phyloP scores from a whole-genome alignment of 2,329 filamentous ascomycete species.

The Colletotrichum sp. region DNA sequence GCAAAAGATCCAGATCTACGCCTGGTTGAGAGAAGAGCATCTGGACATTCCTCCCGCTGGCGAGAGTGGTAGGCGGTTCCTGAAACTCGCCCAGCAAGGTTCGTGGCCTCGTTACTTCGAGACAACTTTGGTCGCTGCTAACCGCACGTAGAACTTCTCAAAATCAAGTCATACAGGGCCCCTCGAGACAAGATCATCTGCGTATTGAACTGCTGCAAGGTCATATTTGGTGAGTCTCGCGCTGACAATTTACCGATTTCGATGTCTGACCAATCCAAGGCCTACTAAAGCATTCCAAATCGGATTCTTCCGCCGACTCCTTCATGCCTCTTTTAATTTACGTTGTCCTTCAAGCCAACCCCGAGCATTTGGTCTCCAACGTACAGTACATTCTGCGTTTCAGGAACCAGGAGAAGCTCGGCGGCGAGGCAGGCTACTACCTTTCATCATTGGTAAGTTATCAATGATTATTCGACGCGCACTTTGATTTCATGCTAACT shows the following conservation, averaged over 20 bases:
- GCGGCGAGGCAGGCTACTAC: slow-evolving; percentile 98
- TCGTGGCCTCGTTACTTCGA: slow-evolving; percentile 20
- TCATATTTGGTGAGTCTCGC: slow-evolving; percentile 80
- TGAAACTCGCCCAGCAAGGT: slow-evolving; percentile 89
- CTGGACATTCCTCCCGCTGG: slow-evolving; percentile 87
- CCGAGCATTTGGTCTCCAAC: slow-evolving; percentile 94
- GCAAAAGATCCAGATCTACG: slow-evolving; percentile 96
- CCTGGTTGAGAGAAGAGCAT: slow-evolving; percentile 92
- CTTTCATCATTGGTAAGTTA: slow-evolving; percentile 81
- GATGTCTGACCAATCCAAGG: slow-evolving; percentile 49
- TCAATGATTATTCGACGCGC: not conserved
- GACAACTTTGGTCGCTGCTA: slow-evolving; percentile 22
- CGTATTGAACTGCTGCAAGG: slow-evolving; percentile 98
- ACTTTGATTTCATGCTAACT: not conserved
- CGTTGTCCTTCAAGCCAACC: slow-evolving; percentile 91
- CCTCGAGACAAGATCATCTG: slow-evolving; percentile 98
- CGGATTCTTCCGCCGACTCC: slow-evolving; percentile 93
- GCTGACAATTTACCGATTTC: not conserved
- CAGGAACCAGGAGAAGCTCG: slow-evolving; percentile 95
- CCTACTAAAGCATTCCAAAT: slow-evolving; percentile 87
- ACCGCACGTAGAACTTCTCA: slow-evolving; percentile 75
- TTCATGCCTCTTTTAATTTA: slow-evolving; percentile 97
- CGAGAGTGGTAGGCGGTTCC: slow-evolving; percentile 86
- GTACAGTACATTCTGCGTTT: slow-evolving; percentile 98
- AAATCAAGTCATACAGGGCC: slow-evolving; percentile 97